These are phyloP conservation scores for Pinus tabuliformis DNA, from an alignment of 75 land plant species.

Conservation along the genomic window DNA sequence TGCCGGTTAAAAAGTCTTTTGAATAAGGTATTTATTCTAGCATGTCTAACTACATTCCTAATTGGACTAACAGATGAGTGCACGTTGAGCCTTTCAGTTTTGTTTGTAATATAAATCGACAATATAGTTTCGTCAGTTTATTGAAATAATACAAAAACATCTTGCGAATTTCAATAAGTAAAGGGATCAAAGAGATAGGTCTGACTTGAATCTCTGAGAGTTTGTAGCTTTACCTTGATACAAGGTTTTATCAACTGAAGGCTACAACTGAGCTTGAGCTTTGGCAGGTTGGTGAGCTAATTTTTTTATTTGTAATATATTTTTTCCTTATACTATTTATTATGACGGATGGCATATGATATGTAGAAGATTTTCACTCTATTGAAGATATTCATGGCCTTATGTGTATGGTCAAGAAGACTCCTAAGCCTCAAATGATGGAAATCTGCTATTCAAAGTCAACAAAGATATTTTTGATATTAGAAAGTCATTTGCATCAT, in stretches of 20 bases:
- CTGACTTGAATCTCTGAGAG: constrained; percentile 83
- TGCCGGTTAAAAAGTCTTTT: neutral
- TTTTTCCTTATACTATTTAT: neutral
- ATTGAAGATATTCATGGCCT: constrained; percentile 95
- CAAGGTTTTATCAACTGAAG: constrained; percentile 93
- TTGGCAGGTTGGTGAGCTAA: constrained; percentile 71
- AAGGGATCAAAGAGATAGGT: constrained; percentile 89
- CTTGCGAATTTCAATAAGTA: constrained; percentile 84
- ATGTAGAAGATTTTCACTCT: constrained; percentile 89
- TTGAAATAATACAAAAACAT: constrained; percentile 92
- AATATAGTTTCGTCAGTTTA: constrained; percentile 86
- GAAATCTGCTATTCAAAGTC: constrained; percentile 85
- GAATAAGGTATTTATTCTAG: neutral
- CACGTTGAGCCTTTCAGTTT: constrained; percentile 92
- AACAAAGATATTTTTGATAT: constrained; percentile 85
- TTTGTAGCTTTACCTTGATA: constrained; percentile 84
- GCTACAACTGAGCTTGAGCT: constrained; percentile 91
- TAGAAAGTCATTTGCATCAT: constrained; percentile 78
- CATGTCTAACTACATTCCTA: neutral
- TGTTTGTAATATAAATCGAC: constrained; percentile 94
- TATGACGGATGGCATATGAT: neutral
- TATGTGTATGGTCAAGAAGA: constrained; percentile 92
- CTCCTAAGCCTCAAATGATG: constrained; percentile 90
- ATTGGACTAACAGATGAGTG: constrained; percentile 72
- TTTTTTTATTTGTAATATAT: neutral